A percentile compares a stretch with the other conserved stretches of the same genome.
phyloP scores from a whole-genome alignment of 2,329 filamentous ascomycete genomes.

The Parascedosporium putredinis region DNA sequence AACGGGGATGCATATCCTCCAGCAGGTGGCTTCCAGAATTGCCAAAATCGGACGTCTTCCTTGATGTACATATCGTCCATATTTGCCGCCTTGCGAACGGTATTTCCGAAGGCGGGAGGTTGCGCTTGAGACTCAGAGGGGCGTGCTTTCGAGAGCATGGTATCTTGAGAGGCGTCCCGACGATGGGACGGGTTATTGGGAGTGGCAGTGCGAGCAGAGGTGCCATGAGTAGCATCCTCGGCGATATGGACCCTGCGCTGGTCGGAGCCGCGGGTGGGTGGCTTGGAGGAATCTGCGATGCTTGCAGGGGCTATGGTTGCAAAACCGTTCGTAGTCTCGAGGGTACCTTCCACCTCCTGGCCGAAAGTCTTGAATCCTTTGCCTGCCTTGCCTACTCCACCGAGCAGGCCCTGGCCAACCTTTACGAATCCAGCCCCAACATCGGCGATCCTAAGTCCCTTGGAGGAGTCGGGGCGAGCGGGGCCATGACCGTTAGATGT shows the following conservation, averaged over 20 bases:
- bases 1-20: conserved; percentile 50
- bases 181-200: background rate
- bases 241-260: background rate
- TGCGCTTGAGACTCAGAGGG: background rate
- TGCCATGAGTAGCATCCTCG: background rate
- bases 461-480: conserved; percentile 13
- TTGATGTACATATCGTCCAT: conserved; percentile 37
- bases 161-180: background rate
- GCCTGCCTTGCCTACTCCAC: conserved; percentile 30
- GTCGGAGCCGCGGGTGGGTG: conserved; percentile 4
- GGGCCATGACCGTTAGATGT: background rate
- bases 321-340: conserved; percentile 49
- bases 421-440: conserved; percentile 26
- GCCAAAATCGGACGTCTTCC: conserved; percentile 41
- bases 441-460: conserved; percentile 20
- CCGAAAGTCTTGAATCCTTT: conserved; percentile 36
- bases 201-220: background rate
- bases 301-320: conserved; percentile 19
- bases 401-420: conserved; percentile 21
- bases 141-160: background rate
- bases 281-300: conserved; percentile 12
- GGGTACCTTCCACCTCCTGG: conserved; percentile 37
- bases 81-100: conserved; percentile 39
- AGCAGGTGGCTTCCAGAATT: conserved; percentile 55
- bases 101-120: conserved; percentile 29